Conservation (phyloP, 441 rosid species). For the Omphalea diandra region DNA sequence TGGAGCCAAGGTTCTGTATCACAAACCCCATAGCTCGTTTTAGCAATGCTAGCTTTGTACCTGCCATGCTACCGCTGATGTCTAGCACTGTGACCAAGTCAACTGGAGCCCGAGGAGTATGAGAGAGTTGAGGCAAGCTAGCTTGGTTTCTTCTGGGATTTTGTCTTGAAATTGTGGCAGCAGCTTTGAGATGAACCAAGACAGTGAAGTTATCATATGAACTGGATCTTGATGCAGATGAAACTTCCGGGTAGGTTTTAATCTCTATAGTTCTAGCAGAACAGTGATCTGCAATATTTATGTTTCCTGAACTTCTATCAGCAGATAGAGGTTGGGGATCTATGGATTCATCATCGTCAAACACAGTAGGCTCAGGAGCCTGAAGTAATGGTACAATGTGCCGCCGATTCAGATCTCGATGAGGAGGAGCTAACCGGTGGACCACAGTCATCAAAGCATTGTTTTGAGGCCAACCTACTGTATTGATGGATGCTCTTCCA, state of each 20-base stretch:
- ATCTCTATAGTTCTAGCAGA: constrained; percentile 53
- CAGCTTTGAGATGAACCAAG: constrained; percentile 83
- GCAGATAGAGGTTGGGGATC: constrained; percentile 46
- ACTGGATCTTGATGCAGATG: constrained; percentile 44
- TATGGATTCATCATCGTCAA: constrained; percentile 73
- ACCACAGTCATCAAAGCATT: constrained; percentile 57
- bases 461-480: constrained; percentile 51
- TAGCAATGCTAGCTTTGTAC: constrained; percentile 91
- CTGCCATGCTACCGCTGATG: constrained; percentile 99
- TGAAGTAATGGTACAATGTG: constrained; percentile 52
- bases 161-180: constrained; percentile 38
- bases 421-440: constrained; percentile 57
- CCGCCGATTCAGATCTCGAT: constrained; percentile 51
- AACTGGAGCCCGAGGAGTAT: constrained; percentile 67
- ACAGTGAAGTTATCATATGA: constrained; percentile 65
- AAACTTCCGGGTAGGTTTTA: constrained; percentile 69
- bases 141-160: constrained; percentile 30
- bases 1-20: constrained; percentile 89
- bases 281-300: constrained; percentile 27
- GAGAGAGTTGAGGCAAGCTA: constrained; percentile 39
- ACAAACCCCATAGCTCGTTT: constrained; percentile 99
- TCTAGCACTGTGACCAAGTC: constrained; percentile 96
- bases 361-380: constrained; percentile 70
- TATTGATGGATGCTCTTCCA: constrained; percentile 36
- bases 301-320: constrained; percentile 34